Evolutionary conservation across 2,329 filamentous ascomycete genomes (phyloP), one percentile per base, ranked within the genome.

Genomic region (Cladorrhinum sp.): DNA sequence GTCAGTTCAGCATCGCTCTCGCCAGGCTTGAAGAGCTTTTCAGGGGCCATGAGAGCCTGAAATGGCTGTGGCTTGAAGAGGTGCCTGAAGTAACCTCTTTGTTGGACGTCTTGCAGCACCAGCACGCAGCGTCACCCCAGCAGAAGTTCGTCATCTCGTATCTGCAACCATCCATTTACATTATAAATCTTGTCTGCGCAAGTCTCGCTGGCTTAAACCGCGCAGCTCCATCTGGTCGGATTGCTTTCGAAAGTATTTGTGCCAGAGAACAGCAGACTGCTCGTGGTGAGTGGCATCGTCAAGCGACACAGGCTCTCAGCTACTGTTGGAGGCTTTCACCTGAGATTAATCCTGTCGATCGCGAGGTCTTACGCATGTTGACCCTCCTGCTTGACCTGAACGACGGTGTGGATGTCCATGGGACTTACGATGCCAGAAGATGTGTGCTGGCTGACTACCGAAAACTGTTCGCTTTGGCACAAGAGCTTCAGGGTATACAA

Each of bases 381-480:
- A 58, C 60, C 2, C 28, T 58, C 16, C 57, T 68, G 3, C 33
- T 68, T 46, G 33, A 53, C 10, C 42, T 66, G 28, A 23, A 33
- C 24, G 57, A 57, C n/a, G 24, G 46, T 0, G 26, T 60, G 10
- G 63, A 66, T 49, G 49, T 48, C 6, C 50, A 56, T 1, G 64
- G 63, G 9, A 42, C 65, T 2, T 55, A 33, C 7, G 36, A 61
- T 1, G 61, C 65, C 21, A n/a, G 30, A 23, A 33, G 52, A 28
- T 53, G 48, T 20, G 49, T 67, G 49, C 55, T 64, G 24, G 21
- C 49, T 12, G 62, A 68, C n/a, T 64, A 68, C 52, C 42, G 62
- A 20, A 30, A 20, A 0, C 24, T 70, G 14, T 52, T 68, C 3
- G 54, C 56, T 24, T 46, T 53, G 46, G 66, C 66, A 3, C 57